Evolutionary conservation across 495 filamentous ascomycete genomes (phyloP).

Genomic region (Penicillium cinerascens): DNA sequence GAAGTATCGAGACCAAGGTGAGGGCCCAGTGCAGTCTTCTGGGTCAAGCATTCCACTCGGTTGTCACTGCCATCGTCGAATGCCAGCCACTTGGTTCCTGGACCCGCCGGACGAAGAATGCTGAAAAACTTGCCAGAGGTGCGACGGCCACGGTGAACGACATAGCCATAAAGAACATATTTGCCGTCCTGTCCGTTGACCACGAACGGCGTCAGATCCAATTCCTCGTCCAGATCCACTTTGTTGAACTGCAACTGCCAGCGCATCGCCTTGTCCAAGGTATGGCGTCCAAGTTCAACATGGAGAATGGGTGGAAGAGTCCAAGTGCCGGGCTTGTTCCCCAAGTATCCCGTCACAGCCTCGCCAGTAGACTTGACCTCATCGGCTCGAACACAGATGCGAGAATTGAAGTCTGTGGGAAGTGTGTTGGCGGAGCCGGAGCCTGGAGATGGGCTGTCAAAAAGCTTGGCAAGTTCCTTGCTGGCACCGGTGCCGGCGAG

Average conservation of each 20-base stretch:
- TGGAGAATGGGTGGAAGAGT: conserved; percentile 49
- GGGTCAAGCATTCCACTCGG: conserved; percentile 55
- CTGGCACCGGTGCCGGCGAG: conserved; percentile 42
- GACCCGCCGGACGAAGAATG: conserved; percentile 56
- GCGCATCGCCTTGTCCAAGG: conserved; percentile 47
- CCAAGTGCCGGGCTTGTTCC: conserved; percentile 37
- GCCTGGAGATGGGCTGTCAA: conserved; percentile 36
- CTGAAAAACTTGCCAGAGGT: conserved; percentile 60
- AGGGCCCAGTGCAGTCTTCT: conserved; percentile 51
- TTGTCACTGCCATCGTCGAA: conserved; percentile 56
- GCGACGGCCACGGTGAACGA: conserved; percentile 59
- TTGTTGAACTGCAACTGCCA: conserved; percentile 59
- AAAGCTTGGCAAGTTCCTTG: conserved; percentile 39
- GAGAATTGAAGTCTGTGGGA: conserved; percentile 39
- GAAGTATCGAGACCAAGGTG: conserved; percentile 49
- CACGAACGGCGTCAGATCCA: conserved; percentile 42
- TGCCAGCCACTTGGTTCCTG: conserved; percentile 55
- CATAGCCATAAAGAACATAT: conserved; percentile 60
- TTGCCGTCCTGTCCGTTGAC: conserved; percentile 33
- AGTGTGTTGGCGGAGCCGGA: conserved; percentile 28
- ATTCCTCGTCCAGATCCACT: conserved; percentile 52
- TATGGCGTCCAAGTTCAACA: conserved; percentile 58
- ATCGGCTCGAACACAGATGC: conserved; percentile 36
- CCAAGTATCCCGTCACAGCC: conserved; percentile 30
- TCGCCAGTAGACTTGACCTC: conserved; percentile 31